Evolutionary conservation across 352 stramenopile species (phyloP).

Genomic region (Phytophthora citricola): DNA sequence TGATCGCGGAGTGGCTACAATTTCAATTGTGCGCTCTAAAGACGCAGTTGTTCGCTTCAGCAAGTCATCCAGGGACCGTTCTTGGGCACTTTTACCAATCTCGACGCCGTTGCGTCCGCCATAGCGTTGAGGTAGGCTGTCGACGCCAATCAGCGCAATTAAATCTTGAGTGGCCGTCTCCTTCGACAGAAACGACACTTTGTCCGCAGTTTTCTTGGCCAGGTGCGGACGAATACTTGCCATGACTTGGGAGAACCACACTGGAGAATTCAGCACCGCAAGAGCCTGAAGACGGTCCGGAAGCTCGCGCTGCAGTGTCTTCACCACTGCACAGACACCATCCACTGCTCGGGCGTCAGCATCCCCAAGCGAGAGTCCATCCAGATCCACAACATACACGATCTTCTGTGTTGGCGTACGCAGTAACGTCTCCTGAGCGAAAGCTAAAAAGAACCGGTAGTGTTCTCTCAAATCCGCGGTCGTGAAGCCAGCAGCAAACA

Average conservation of each 20-base stretch:
- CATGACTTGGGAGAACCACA: conserved; percentile 89
- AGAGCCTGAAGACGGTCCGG: conserved; percentile 68
- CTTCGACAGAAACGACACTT: conserved; percentile 65
- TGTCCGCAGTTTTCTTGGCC: conserved; percentile 69
- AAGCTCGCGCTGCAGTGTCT: conserved; percentile 64
- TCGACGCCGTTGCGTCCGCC: conserved; percentile 78
- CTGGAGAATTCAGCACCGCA: conserved; percentile 70
- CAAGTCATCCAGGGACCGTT: conserved; percentile 68
- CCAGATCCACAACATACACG: conserved; percentile 81
- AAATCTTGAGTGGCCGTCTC: conserved; percentile 53
- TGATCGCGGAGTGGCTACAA: conserved; percentile 52
- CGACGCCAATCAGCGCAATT: conserved; percentile 67
- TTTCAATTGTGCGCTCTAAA: conserved; percentile 79
- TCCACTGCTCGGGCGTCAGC: conserved; percentile 76
- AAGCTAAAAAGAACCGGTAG: conserved; percentile 83
- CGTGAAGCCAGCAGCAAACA: conserved; percentile 72
- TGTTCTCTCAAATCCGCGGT: conserved; percentile 73
- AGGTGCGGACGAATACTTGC: conserved; percentile 56
- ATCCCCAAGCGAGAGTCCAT: conserved; percentile 75
- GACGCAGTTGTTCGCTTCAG: conserved; percentile 73
- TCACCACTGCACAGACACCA: conserved; percentile 57
- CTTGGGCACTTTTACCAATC: conserved; percentile 81
- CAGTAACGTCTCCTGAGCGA: conserved; percentile 73
- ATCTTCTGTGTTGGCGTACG: conserved; percentile 68
- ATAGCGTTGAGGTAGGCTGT: conserved; percentile 77